Evolutionary conservation across 2,329 filamentous ascomycete species (phyloP), one percentile per base, ranked within the genome.

Genomic region (Neophaeococcomyces mojaviensis): DNA sequence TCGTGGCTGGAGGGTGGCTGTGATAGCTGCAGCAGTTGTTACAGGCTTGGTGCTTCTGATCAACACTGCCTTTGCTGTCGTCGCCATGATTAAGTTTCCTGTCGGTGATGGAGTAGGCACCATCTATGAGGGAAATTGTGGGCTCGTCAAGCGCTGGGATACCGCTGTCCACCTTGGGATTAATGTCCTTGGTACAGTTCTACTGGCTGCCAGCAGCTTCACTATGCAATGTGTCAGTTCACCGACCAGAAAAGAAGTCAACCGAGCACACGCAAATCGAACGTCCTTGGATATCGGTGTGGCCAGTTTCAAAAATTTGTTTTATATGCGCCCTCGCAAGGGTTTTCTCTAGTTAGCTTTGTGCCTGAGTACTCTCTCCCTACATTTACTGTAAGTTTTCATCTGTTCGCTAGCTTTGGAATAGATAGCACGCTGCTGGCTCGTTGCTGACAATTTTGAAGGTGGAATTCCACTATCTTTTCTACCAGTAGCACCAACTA

Each of bases 141-240:
- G 26, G 10, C 8, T 40, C 13, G 37, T 50, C 18, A 48, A 37
- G 34, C 36, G 30, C 12, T 44, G 18, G 39, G 32, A 36, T 34
- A 47, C 44, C 13, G 31, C 26, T 26, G 12, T 41, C 19, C 47
- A 49, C 38, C 35, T 49, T 4, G n/a, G 41, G 3, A 49, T 49
- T 18, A 49, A 49, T 32, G 19, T 49, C 15, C 43, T 49, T 16
- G 37, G 36, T 18, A 59, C 58, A 1, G 16, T 53, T 0, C 31
- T 61, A 2, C 36, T 61, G 2, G 49, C 46, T 0, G 49, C 50
- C 3, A 58, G 53, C 20, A 61, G 56, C 22, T 59, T 58, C 38
- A 55, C 54, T 0, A 60, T 61, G 58, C 58, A 61, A 42, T 52
- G 58, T 1, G 4, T 61, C 7, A 50, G 39, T 20, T 51, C 59